A percentile compares a stretch with the other conserved stretches of the same genome.
Evolutionary conservation across 2,329 filamentous ascomycete species (phyloP).

Genomic region (Paecilomyces niveus): DNA sequence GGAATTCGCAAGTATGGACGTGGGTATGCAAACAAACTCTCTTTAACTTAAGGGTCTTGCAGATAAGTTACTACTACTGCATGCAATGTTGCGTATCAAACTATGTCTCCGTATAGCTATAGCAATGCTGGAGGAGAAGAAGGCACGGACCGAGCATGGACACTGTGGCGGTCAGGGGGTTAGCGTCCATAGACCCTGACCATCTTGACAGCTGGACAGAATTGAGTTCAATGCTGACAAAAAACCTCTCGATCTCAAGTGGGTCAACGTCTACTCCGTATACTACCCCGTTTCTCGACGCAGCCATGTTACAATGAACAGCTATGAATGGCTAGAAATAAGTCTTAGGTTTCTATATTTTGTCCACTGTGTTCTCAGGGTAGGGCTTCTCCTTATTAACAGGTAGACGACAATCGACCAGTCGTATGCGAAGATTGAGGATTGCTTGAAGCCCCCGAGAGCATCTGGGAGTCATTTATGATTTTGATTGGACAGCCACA

Average conservation of each 20-base stretch:
- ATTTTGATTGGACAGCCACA: neutral
- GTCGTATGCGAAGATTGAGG: neutral
- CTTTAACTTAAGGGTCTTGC: too few relatives aligned
- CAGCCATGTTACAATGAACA: neutral
- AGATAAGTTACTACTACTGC: too few relatives aligned
- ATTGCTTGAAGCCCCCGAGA: neutral
- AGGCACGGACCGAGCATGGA: neutral
- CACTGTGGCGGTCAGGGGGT: neutral
- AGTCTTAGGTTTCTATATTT: neutral
- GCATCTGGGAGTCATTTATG: neutral
- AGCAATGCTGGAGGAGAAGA: neutral
- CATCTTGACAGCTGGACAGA: neutral
- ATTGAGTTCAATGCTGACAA: neutral
- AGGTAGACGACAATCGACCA: neutral
- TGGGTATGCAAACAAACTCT: too few relatives aligned
- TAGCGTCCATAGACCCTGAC: neutral
- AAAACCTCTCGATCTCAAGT: neutral
- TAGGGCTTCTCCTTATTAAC: neutral
- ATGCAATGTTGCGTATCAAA: too few relatives aligned
- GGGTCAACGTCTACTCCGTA: neutral
- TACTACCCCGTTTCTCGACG: neutral
- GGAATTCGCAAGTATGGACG: too few relatives aligned
- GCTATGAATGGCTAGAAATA: neutral
- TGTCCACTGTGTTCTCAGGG: neutral
- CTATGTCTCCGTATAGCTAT: neutral